A percentile compares a stretch with the other conserved stretches of the same genome.
phyloP scores from a whole-genome alignment of 805 yeast genomes.

The Candida xiaguanensis region DNA sequence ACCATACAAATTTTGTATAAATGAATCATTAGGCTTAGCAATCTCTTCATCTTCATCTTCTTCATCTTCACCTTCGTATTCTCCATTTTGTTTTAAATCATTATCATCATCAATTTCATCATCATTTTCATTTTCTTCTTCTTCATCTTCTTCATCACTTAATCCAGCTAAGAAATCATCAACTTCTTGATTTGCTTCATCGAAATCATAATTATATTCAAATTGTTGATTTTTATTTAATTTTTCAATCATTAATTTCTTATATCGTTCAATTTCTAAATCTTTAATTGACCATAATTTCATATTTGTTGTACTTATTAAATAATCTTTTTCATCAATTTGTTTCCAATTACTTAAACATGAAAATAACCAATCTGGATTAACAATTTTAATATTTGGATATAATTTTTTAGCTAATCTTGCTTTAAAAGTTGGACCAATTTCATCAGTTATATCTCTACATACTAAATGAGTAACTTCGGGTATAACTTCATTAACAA shows the following conservation, averaged over 20 bases:
- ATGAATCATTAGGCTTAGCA: conserved; percentile 16
- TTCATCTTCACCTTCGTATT: conserved; percentile 20
- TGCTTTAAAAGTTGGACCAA: conserved; percentile 70
- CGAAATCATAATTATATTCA: conserved; percentile 21
- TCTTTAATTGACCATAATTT: conserved; percentile 41
- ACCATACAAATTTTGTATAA: conserved; percentile 23
- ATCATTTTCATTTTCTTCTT: conserved; percentile 18
- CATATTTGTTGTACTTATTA: conserved; percentile 49
- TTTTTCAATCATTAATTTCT: conserved; percentile 16
- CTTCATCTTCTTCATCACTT: conserved; percentile 34
- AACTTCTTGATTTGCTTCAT: conserved; percentile 42
- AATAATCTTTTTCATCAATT: conserved; percentile 58
- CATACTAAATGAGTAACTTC: conserved; percentile 88
- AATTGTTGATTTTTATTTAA: conserved; percentile 12
- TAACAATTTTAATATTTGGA: conserved; percentile 69
- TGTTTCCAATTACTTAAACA: conserved; percentile 78
- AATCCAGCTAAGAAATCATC: conserved; percentile 47
- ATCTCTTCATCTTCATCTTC: conserved; percentile 26
- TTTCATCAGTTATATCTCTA: conserved; percentile 46
- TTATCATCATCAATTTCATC: conserved; percentile 22
- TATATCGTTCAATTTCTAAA: conserved; percentile 44
- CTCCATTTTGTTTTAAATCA: conserved; percentile 31
- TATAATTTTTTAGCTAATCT: conserved; percentile 67
- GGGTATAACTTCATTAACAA: conserved; percentile 65
- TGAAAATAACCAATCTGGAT: conserved; percentile 88